Percentiles rank a stretch among this genome's conserved stretches.
These are phyloP conservation scores for Lachnellula arida DNA, from an alignment of 2,329 filamentous ascomycete species.

Conservation along the genomic window DNA sequence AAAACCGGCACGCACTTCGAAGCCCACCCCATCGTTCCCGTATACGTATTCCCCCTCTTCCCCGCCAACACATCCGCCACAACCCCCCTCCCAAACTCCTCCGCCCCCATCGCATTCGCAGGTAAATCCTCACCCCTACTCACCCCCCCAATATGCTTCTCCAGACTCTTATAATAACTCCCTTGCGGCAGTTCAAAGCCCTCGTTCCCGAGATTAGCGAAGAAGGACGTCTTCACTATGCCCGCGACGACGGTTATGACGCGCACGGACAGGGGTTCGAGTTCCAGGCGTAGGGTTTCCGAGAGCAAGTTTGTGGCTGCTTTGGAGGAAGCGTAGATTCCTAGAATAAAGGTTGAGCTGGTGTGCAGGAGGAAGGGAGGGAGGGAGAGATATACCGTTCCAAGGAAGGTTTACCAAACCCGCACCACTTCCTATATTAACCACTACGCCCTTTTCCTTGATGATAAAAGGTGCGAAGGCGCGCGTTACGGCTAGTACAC, in stretches of 20 bases:
- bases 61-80: too few relatives aligned
- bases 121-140: too few relatives aligned
- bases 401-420: neutral
- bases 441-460: slow-evolving; percentile 34
- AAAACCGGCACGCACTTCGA: too few relatives aligned
- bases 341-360: neutral
- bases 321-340: slow-evolving; percentile 1
- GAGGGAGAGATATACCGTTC: neutral
- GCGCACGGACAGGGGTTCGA: slow-evolving; percentile 3
- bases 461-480: slow-evolving; percentile 21
- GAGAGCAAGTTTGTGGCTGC: neutral
- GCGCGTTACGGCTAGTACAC: slow-evolving; percentile 26
- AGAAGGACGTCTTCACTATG: neutral
- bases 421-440: slow-evolving; percentile 34
- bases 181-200: too few relatives aligned
- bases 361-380: neutral
- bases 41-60: too few relatives aligned
- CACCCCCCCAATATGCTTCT: too few relatives aligned
- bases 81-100: too few relatives aligned
- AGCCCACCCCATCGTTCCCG: too few relatives aligned
- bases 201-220: too few relatives aligned
- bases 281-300: slow-evolving; percentile 4
- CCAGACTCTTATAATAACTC: too few relatives aligned
- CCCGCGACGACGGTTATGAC: neutral
- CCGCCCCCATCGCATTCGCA: too few relatives aligned